A percentile compares a stretch with the other conserved stretches of the same genome.
Conservation (phyloP, 257 asterid genomes). For the Primulina tabacum region DNA sequence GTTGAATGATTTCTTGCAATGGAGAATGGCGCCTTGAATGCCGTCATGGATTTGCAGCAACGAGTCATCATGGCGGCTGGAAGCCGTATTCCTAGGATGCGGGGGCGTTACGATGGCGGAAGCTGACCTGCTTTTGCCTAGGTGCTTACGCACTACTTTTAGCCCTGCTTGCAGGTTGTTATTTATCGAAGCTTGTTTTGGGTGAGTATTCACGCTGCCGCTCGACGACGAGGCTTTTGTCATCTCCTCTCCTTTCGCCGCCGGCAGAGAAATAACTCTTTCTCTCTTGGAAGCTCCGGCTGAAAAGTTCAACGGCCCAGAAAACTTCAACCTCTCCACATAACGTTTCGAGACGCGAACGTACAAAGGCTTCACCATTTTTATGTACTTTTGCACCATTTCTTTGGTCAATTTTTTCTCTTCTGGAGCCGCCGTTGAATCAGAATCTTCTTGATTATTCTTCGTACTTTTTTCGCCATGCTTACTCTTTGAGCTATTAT, state of each 20-base stretch:
- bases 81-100: conserved; percentile 24
- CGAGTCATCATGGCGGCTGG: conserved; percentile 76
- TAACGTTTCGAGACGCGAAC: conserved; percentile 71
- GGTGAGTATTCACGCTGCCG: conserved; percentile 31
- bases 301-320: conserved; percentile 49
- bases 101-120: conserved; percentile 40
- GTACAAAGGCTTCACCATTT: conserved; percentile 78
- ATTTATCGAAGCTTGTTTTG: conserved; percentile 45
- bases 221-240: conserved; percentile 3
- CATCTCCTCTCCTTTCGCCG: conserved; percentile 32
- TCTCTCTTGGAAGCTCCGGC: conserved; percentile 21
- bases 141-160: conserved; percentile 51
- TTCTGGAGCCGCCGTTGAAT: conserved; percentile 23
- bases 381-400: conserved; percentile 66
- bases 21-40: conserved; percentile 82
- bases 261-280: conserved; percentile 21
- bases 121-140: conserved; percentile 81
- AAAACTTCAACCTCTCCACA: conserved; percentile 54
- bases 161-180: conserved; percentile 59
- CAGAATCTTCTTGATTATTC: conserved; percentile 23
- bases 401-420: conserved; percentile 54
- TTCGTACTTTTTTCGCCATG: conserved; percentile 22
- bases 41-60: conserved; percentile 76
- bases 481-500: conserved; percentile 46
- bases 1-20: conserved; percentile 85